Base-by-base conservation (phyloP, 139 green algal species). In the Chlorella sp. region DNA sequence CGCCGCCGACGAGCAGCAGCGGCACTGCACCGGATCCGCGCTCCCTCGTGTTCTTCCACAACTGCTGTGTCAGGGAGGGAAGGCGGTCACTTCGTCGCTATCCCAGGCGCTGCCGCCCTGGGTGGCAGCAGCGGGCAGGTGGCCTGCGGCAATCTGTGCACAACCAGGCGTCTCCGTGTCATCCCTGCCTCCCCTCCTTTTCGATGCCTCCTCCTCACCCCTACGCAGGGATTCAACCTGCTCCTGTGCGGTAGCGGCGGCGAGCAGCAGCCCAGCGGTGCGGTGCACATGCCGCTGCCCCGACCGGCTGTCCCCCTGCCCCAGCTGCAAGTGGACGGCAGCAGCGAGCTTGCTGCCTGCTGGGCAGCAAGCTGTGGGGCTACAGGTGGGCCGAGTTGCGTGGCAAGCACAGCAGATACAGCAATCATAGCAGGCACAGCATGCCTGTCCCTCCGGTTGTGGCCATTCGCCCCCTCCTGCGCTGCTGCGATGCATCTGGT, bases 321-420 rank as follows among this genome's bases (percentile, higher is more conserved):
- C 0, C 43, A 78, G 30, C 72, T 78, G 43, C 43, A 44, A 9
- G 72, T 78, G 30, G 72, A 78, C 30, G 72, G 72, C 43, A 78
- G 72, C 72, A 78, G 72, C 72, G 72, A 78, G 44, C 43, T n/a
- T n/a, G n/a, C n/a, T n/a, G 72, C 36, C 72, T 78, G 43, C 44
- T 78, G 72, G 72, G 72, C 28, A 60, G 43, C 43, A 78, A 78
- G 43, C 72, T 78, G 72, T 78, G 43, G 43, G 72, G 72, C 26
- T 78, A 78, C 72, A 58, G 72, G 72, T 60, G 43, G 9, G 72
- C 32, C 1, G 32, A 17, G 70, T 13, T n/a, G 65, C 1, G 56
- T 20, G 9, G 56, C 9, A 20, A 4, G 56, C 7, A 68, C 22
- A 24, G 2, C 2, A 68, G 26, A 24, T 24, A 34, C 1, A 9